A percentile compares a stretch with the other conserved stretches of the same genome.
phyloP scores from a whole-genome alignment of 2,329 filamentous ascomycete species.

The Mycosphaerella sp. region DNA sequence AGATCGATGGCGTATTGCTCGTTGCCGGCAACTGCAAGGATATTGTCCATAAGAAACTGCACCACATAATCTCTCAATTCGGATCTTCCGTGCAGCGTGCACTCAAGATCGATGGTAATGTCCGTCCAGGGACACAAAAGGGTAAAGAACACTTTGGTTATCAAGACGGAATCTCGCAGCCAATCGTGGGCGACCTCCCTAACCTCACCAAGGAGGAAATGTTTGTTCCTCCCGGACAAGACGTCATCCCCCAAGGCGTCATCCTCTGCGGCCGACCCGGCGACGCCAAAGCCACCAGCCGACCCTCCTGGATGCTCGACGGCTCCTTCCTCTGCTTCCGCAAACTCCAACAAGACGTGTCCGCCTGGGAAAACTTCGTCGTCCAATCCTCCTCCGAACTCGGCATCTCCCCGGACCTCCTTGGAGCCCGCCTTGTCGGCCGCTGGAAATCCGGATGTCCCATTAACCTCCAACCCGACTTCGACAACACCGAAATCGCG shows the following conservation, averaged over 20 bases:
- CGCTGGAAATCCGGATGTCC: conserved; percentile 37
- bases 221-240: conserved; percentile 29
- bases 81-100: conserved; percentile 28
- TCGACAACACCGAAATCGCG: conserved; percentile 32
- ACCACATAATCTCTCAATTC: conserved; percentile 32
- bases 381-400: conserved; percentile 29
- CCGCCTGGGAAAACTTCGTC: conserved; percentile 41
- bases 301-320: conserved; percentile 39
- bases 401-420: conserved; percentile 32
- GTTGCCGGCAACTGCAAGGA: conserved; percentile 31
- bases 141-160: conserved; percentile 43
- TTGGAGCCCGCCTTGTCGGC: conserved; percentile 41
- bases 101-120: conserved; percentile 30
- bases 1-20: conserved; percentile 36
- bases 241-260: conserved; percentile 32
- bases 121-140: conserved; percentile 32
- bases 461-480: conserved; percentile 17
- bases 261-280: conserved; percentile 37
- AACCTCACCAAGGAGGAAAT: conserved; percentile 18
- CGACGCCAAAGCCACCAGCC: conserved; percentile 24
- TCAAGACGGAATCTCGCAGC: conserved; percentile 40
- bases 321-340: conserved; percentile 44
- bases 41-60: conserved; percentile 28
- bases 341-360: conserved; percentile 42
- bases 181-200: conserved; percentile 34